Conservation (phyloP, 495 filamentous ascomycete species). For the Daldinia childiae region DNA sequence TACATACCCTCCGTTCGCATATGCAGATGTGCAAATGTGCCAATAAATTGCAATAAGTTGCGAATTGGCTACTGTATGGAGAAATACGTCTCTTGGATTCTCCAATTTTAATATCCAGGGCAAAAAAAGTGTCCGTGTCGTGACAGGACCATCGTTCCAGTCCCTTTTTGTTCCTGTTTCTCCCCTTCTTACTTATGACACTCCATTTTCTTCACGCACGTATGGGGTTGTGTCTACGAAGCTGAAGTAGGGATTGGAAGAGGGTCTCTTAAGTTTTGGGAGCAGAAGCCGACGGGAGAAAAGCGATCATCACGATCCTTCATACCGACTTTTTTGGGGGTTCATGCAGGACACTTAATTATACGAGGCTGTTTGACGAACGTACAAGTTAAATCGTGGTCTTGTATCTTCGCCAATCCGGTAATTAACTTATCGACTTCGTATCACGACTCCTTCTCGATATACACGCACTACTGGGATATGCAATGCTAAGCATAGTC, state of each 20-base stretch:
- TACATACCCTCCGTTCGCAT: constrained; percentile 29
- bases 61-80: constrained; percentile 42
- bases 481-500: constrained; percentile 25
- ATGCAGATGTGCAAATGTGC: constrained; percentile 32
- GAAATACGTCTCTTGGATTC: constrained; percentile 29
- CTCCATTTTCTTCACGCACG: constrained; percentile 17
- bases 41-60: constrained; percentile 24
- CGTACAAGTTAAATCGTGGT: constrained; percentile 13
- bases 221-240: constrained; percentile 30
- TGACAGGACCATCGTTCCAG: constrained; percentile 35
- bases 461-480: constrained; percentile 5
- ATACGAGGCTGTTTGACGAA: constrained; percentile 17
- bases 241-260: constrained; percentile 31
- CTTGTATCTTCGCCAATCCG: constrained; percentile 7
- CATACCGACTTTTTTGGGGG: background rate
- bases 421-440: constrained; percentile 20
- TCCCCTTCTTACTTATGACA: constrained; percentile 21
- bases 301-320: constrained; percentile 8
- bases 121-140: constrained; percentile 42
- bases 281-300: constrained; percentile 19
- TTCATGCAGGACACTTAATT: constrained; percentile 15
- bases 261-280: constrained; percentile 30
- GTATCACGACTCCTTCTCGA: constrained; percentile 11
- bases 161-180: constrained; percentile 38
- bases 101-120: constrained; percentile 46